These are phyloP conservation scores for Phalaenopsis hybrid DNA, from an alignment of 116 monocot genomes.

Conservation along the genomic window DNA sequence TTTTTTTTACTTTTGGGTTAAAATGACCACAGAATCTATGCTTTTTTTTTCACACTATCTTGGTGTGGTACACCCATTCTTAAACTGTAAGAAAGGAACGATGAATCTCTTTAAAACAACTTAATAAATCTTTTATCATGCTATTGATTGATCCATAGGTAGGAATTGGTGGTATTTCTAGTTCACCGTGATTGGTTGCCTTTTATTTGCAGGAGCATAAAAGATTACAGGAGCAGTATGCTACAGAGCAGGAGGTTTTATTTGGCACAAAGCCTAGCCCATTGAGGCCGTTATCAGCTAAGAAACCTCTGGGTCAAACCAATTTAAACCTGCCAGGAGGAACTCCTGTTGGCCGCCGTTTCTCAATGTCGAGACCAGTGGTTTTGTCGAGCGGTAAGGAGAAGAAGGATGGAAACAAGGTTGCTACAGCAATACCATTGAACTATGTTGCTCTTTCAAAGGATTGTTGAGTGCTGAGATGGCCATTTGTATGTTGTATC, in stretches of 20 bases:
- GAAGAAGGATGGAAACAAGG: slow-evolving; percentile 30
- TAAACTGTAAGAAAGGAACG: too few relatives aligned
- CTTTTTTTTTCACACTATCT: too few relatives aligned
- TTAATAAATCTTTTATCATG: too few relatives aligned
- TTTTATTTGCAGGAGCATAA: slow-evolving; percentile 61
- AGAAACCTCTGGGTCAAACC: slow-evolving; percentile 81
- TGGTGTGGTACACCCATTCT: too few relatives aligned
- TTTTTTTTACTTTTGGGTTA: too few relatives aligned
- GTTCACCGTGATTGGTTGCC: background rate
- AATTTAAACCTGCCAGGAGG: slow-evolving; percentile 45
- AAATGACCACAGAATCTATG: too few relatives aligned
- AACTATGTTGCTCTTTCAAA: slow-evolving; percentile 87
- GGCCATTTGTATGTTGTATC: background rate
- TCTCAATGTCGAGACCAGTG: slow-evolving; percentile 38
- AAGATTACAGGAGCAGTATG: slow-evolving; percentile 71
- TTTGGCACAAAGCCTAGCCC: slow-evolving; percentile 81
- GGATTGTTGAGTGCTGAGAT: slow-evolving; percentile 19
- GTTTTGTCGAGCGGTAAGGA: slow-evolving; percentile 43
- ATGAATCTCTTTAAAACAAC: too few relatives aligned
- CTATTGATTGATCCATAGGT: too few relatives aligned
- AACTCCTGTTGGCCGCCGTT: slow-evolving; percentile 44
- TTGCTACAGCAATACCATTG: slow-evolving; percentile 25
- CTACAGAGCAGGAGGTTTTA: slow-evolving; percentile 57
- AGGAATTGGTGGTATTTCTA: too few relatives aligned
- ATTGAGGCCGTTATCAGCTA: slow-evolving; percentile 31